Evolutionary conservation across 345 rosid species (phyloP), one percentile per base, ranked within the genome.

Genomic region (Bruguiera parviflora): DNA sequence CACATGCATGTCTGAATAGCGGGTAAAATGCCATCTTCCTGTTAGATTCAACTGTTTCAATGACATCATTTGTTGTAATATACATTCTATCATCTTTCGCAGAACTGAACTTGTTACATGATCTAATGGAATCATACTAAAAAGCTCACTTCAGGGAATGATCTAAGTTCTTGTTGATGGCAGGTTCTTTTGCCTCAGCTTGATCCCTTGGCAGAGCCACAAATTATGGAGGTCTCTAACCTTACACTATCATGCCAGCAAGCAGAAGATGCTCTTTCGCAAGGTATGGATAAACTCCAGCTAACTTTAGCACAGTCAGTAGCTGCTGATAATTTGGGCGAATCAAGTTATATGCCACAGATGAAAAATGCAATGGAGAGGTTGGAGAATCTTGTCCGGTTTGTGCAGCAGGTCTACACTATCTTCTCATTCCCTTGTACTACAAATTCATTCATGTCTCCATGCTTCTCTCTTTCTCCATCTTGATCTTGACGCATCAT

Each of bases 221-320:
- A 95, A 58, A 15, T 74, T 29, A 10, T 80, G 61, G 84, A 84
- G 60, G 87, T 86, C 22, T 58, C 66, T 61, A 88, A 81, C 72
- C 72, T 95, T 57, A 75, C 28, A 69, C 80, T 85, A 63, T 83
- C 96, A 57, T 92, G 97, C 80, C 96, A 92, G 75, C 99, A 95
- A 83, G 98, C 97, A 2, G 99, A 95, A 88, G 98, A 95, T 66
- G 97, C 99, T 21, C 84, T 95, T 28, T 79, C 96, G 0, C 96
- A 88, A 78, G 99, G 96, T 18, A 86, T 91, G 96, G 99, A 86
- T 20, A 95, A 83, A 73, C 84, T 95, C 74, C 96, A 87, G 68
- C 86, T 83, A 67, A 86, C 79, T 4, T 80, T 95, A 58, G 82
- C 93, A 24, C 91, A 82, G 61, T 79, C 84, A 49, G 86, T 94